A percentile compares a stretch with the other conserved stretches of the same genome.
Conservation (phyloP, 805 yeast genomes). For the Saccharomycodes ludwigii region DNA sequence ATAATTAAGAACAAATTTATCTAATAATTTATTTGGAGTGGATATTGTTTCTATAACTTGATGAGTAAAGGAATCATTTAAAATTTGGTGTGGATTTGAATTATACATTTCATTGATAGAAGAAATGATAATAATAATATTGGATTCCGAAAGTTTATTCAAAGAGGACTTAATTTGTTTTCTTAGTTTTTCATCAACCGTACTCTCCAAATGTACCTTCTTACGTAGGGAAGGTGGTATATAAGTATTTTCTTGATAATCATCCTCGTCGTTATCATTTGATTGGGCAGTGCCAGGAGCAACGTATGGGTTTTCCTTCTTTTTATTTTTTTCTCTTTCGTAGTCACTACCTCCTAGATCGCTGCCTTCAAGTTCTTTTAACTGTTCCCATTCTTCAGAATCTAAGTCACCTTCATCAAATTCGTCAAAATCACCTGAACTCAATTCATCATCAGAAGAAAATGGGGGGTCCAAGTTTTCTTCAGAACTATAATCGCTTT, state of each 20-base stretch:
- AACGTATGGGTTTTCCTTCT: slow-evolving; percentile 61
- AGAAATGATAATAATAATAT: slow-evolving; percentile 54
- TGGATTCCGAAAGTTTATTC: slow-evolving; percentile 84
- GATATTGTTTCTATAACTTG: slow-evolving; percentile 54
- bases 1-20: slow-evolving; percentile 67
- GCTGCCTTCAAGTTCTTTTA: slow-evolving; percentile 18
- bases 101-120: slow-evolving; percentile 54
- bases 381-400: slow-evolving; percentile 23
- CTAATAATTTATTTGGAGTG: slow-evolving; percentile 55
- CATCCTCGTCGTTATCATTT: no score
- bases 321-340: slow-evolving; percentile 22
- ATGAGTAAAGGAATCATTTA: slow-evolving; percentile 54
- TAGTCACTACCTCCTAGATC: slow-evolving; percentile 15
- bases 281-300: slow-evolving; percentile 34
- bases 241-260: slow-evolving; percentile 37
- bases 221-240: slow-evolving; percentile 81
- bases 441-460: slow-evolving; percentile 30
- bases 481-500: slow-evolving; percentile 15
- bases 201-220: slow-evolving; percentile 28
- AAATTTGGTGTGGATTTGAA: slow-evolving; percentile 65
- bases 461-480: slow-evolving; percentile 22
- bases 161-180: slow-evolving; percentile 69
- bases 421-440: slow-evolving; percentile 32
- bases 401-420: slow-evolving; percentile 27
- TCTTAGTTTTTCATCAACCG: slow-evolving; percentile 33